Evolutionary conservation across 495 filamentous ascomycete genomes (phyloP), one percentile per base, ranked within the genome.

Genomic region (Aspergillus egyptiacus): DNA sequence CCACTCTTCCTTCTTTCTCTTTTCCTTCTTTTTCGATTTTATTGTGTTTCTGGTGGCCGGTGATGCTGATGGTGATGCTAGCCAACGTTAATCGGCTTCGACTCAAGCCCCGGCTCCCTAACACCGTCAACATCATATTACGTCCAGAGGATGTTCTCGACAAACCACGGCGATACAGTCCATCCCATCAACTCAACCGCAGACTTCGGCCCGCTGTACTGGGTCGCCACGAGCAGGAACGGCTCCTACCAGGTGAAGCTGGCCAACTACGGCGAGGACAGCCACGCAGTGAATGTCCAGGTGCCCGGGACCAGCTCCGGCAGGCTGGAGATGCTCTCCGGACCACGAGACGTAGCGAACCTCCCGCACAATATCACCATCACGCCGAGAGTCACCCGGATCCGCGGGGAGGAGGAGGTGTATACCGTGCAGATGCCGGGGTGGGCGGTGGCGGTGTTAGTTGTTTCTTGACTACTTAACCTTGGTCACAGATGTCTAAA

Each of bases 131-230:
- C 66, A 6, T 63, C 69, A 23, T 69, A 68, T 45, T 62, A 52
- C 36, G 55, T 65, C 13, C 66, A 80, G 58, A 62, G 74, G 25
- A 67, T 82, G 58, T 70, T 74, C 44, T 73, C 75, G 6, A 63
- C 62, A 6, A 74, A 78, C 53, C 71, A 66, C 34, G 70, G 84
- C n/a, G 70, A 71, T n/a, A 69, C 75, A 7, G 79, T 75, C 2
- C 69, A 84, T 3, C 79, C 68, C 2, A 66, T 73, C 1, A 53
- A 71, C 2, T 64, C 67, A 11, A 62, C 61, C 0, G 55, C 63
- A 0, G 57, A 55, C 3, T 70, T 81, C 59, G 70, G 71, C 5
- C 82, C 82, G 0, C 55, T 79, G 0, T 87, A 79, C 63, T 85
- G 76, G 60, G 81, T 79, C 2, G 79, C 79, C 5, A 68, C 74